Percentiles rank a stretch among this genome's conserved stretches.
Conservation (phyloP, 192 early-diverging fungal genomes). For the Entophlyctis luteolus region DNA sequence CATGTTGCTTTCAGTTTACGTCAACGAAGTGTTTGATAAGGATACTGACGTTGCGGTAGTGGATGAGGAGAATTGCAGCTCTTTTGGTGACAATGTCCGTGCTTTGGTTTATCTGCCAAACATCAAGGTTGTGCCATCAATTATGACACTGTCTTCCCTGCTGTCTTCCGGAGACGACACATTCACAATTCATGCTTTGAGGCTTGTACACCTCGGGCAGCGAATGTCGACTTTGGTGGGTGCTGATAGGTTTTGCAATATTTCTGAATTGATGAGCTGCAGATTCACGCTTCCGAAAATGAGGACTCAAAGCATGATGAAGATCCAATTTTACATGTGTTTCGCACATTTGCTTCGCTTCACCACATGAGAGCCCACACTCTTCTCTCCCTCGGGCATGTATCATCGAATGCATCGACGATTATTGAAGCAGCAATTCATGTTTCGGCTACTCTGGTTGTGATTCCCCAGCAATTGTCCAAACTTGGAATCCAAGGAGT, state of each 20-base stretch:
- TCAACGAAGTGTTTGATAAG: background rate
- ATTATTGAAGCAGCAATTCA: too few species aligned
- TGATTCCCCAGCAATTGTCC: too few species aligned
- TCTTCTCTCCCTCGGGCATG: too few species aligned
- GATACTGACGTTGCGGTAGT: background rate
- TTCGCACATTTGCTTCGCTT: too few species aligned
- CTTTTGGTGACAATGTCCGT: background rate
- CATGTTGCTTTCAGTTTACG: slow-evolving; percentile 81
- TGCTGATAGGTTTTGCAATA: too few species aligned
- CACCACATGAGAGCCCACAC: too few species aligned
- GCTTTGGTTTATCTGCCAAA: slow-evolving; percentile 9
- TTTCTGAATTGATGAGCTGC: slow-evolving; percentile 63
- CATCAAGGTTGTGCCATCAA: slow-evolving; percentile 9
- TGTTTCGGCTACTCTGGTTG: too few species aligned
- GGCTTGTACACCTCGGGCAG: slow-evolving; percentile 67
- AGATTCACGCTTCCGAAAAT: slow-evolving; percentile 90
- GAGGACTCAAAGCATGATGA: too few species aligned
- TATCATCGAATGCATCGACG: too few species aligned
- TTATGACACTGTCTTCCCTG: slow-evolving; percentile 11
- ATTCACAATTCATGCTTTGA: slow-evolving; percentile 67
- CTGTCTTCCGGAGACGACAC: slow-evolving; percentile 64
- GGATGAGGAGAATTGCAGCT: slow-evolving; percentile 58
- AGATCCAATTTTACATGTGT: too few species aligned
- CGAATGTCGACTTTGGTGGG: slow-evolving; percentile 68
- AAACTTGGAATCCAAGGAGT: too few species aligned